phyloP scores from a whole-genome alignment of 2,329 filamentous ascomycete species.

The Fusarium siculi region DNA sequence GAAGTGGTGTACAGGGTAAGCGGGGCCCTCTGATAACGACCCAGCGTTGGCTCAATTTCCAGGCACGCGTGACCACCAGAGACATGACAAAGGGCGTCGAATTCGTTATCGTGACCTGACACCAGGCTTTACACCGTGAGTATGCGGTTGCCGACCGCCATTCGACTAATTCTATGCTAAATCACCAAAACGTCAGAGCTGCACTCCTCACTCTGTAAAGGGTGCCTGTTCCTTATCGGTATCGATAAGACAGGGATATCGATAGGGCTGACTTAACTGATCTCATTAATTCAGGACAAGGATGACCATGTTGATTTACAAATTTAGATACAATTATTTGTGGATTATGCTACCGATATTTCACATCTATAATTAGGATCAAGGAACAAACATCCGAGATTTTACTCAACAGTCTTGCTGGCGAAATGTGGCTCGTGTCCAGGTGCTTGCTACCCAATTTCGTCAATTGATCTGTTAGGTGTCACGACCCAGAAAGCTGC shows the following conservation, averaged over 20 bases:
- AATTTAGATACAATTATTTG: neutral
- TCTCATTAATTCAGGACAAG: neutral
- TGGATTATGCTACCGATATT: neutral
- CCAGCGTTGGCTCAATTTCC: neutral
- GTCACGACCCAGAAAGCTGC: rapidly evolving
- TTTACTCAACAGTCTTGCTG: neutral
- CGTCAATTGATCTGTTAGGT: neutral
- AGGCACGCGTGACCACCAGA: neutral
- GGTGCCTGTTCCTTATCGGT: neutral
- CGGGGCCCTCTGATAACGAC: neutral
- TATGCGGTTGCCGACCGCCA: neutral
- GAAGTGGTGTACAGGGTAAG: neutral
- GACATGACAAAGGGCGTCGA: neutral
- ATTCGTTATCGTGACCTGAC: neutral
- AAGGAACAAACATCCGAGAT: neutral
- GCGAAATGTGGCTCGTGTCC: neutral
- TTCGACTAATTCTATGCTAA: neutral
- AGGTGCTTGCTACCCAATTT: neutral
- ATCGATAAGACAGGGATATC: neutral
- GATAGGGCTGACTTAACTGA: neutral
- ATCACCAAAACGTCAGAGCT: too few relatives aligned
- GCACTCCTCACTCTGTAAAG: too few relatives aligned
- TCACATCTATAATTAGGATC: neutral
- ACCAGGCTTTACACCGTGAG: neutral
- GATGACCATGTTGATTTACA: neutral